These are phyloP conservation scores for Leishmania lainsoni DNA, from an alignment of 208 protist species.

Conservation along the genomic window DNA sequence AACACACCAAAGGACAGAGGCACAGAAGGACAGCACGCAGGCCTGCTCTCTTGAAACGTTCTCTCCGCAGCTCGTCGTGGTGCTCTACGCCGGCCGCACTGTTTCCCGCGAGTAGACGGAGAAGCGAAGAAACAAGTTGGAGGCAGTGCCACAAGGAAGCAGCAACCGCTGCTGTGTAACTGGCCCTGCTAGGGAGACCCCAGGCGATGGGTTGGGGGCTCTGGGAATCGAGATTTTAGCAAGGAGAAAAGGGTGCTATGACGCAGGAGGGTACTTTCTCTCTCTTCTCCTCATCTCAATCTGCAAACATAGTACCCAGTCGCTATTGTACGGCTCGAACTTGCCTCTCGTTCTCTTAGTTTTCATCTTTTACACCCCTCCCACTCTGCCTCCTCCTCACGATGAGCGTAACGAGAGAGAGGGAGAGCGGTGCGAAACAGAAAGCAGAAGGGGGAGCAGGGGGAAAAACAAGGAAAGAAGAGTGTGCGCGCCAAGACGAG, in stretches of 20 bases:
- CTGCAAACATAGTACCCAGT: no score
- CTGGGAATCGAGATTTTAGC: no score
- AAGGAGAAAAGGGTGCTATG: no score
- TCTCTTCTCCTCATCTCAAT: neutral
- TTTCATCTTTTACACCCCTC: neutral
- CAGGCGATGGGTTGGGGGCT: no score
- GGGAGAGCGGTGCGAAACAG: neutral
- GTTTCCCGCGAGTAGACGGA: no score
- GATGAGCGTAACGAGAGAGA: neutral
- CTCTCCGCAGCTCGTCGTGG: neutral
- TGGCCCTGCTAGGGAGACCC: no score
- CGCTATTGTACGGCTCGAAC: neutral
- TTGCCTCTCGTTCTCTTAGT: neutral
- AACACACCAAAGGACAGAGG: neutral
- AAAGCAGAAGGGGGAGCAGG: conserved; percentile 1
- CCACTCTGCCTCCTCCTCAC: neutral
- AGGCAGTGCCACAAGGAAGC: no score
- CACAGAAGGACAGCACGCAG: neutral
- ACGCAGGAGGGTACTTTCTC: no score
- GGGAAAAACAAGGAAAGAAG: conserved; percentile 14
- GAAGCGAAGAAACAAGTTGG: no score
- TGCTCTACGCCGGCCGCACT: no score
- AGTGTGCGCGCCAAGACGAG: neutral
- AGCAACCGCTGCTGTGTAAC: no score
- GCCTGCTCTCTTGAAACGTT: neutral